phyloP scores from a whole-genome alignment of 2,329 filamentous ascomycete species.

The Alternaria novae-zelandiae region DNA sequence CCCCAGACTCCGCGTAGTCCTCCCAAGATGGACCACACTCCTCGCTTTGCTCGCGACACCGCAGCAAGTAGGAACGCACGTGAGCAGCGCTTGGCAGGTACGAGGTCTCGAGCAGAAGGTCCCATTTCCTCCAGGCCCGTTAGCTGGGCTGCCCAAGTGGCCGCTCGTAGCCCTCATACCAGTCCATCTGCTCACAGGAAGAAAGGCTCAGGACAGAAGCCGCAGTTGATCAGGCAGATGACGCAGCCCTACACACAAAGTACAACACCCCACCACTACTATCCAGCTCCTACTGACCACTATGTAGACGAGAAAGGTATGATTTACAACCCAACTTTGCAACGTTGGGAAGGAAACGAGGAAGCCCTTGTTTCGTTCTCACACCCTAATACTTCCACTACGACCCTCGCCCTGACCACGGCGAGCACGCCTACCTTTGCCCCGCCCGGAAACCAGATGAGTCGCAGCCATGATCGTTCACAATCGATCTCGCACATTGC shows the following conservation, averaged over 20 bases:
- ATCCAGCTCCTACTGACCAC: slow-evolving; percentile 14
- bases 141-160: slow-evolving; percentile 66
- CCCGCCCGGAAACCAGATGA: slow-evolving; percentile 35
- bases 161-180: slow-evolving; percentile 57
- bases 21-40: slow-evolving; percentile 59
- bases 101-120: slow-evolving; percentile 53
- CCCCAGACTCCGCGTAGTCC: slow-evolving; percentile 64
- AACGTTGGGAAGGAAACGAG: slow-evolving; percentile 96
- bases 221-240: slow-evolving; percentile 87
- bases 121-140: slow-evolving; percentile 60
- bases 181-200: slow-evolving; percentile 58
- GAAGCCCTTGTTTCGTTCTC: slow-evolving; percentile 80
- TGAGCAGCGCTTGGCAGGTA: slow-evolving; percentile 62
- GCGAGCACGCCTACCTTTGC: slow-evolving; percentile 51
- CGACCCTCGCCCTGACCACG: slow-evolving; percentile 49
- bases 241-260: slow-evolving; percentile 79
- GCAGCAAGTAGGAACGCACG: slow-evolving; percentile 70
- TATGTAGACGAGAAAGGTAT: slow-evolving; percentile 84
- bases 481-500: slow-evolving; percentile 53
- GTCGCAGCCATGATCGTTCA: slow-evolving; percentile 43
- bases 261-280: slow-evolving; percentile 55
- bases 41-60: slow-evolving; percentile 70
- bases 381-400: slow-evolving; percentile 55
- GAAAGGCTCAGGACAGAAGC: slow-evolving; percentile 68
- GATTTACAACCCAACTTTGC: slow-evolving; percentile 88